Evolutionary conservation across 371 early-diverging fungal species (phyloP).

Genomic region (Mortierella sp.): DNA sequence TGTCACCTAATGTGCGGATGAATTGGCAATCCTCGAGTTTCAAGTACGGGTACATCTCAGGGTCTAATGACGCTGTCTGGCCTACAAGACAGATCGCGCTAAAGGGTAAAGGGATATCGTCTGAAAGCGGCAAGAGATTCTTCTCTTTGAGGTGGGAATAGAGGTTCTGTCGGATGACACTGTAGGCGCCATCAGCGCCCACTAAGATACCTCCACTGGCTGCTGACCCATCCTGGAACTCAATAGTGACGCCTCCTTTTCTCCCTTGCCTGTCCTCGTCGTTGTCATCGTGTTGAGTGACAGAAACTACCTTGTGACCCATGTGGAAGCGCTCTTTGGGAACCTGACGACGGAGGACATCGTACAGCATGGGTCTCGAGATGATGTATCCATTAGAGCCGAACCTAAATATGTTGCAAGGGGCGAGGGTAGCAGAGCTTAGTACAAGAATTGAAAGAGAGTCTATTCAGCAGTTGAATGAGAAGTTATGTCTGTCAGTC

Average conservation of each 20-base stretch:
- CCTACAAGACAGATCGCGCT: slow-evolving; percentile 24
- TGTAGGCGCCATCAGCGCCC: slow-evolving; percentile 35
- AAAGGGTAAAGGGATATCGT: slow-evolving; percentile 12
- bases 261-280: slow-evolving; percentile 10
- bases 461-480: too few relatives aligned
- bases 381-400: slow-evolving; percentile 25
- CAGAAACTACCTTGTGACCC: slow-evolving; percentile 6
- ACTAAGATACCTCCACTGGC: slow-evolving; percentile 24
- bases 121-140: not conserved
- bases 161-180: slow-evolving; percentile 22
- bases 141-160: slow-evolving; percentile 12
- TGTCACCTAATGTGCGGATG: not conserved
- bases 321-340: slow-evolving; percentile 7
- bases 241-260: not conserved
- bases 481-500: not conserved
- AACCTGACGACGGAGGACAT: slow-evolving; percentile 13
- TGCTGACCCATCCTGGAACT: not conserved
- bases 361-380: slow-evolving; percentile 24
- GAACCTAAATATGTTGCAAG: not conserved
- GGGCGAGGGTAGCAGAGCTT: too few relatives aligned
- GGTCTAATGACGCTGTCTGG: slow-evolving; percentile 17
- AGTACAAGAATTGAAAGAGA: too few relatives aligned
- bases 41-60: slow-evolving; percentile 15
- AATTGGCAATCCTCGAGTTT: slow-evolving; percentile 9
- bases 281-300: not conserved